These are phyloP conservation scores for Dovyalis caffra DNA, from an alignment of 345 rosid genomes.

Conservation along the genomic window DNA sequence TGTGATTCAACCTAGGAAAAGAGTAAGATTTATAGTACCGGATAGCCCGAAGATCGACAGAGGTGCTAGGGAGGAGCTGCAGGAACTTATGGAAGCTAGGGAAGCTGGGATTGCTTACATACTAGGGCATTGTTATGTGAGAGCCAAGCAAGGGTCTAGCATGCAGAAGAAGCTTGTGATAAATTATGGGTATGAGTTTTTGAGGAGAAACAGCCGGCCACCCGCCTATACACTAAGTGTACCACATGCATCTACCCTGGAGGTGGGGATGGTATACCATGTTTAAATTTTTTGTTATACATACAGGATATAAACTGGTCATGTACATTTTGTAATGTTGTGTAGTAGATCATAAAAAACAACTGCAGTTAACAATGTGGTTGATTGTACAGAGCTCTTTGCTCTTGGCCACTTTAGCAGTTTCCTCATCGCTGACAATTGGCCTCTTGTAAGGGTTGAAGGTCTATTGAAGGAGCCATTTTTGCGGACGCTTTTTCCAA, in stretches of 20 bases:
- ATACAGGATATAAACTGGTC: slow-evolving; percentile 6
- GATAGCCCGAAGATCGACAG: slow-evolving; percentile 62
- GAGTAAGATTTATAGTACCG: slow-evolving; percentile 75
- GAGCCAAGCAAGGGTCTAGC: slow-evolving; percentile 78
- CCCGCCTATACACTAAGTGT: slow-evolving; percentile 47
- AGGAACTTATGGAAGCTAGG: slow-evolving; percentile 76
- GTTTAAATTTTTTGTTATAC: slow-evolving; percentile 37
- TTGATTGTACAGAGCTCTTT: slow-evolving; percentile 7
- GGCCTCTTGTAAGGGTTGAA: neutral
- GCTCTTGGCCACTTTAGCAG: neutral
- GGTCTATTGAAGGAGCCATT: neutral
- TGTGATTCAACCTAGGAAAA: slow-evolving; percentile 44
- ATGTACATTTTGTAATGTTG: slow-evolving; percentile 25
- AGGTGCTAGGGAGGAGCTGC: slow-evolving; percentile 59
- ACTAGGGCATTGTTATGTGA: slow-evolving; percentile 76
- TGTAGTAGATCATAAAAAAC: slow-evolving; percentile 21
- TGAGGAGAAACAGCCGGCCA: slow-evolving; percentile 75
- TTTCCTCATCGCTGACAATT: too few relatives aligned
- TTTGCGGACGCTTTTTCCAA: neutral
- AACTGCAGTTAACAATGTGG: neutral
- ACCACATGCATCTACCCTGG: slow-evolving; percentile 82
- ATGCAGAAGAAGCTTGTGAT: slow-evolving; percentile 61
- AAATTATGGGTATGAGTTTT: slow-evolving; percentile 73
- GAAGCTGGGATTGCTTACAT: slow-evolving; percentile 90
- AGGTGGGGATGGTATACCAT: slow-evolving; percentile 87